phyloP scores from a whole-genome alignment of 768 basidiomycete species.

The Trametes cubensis region DNA sequence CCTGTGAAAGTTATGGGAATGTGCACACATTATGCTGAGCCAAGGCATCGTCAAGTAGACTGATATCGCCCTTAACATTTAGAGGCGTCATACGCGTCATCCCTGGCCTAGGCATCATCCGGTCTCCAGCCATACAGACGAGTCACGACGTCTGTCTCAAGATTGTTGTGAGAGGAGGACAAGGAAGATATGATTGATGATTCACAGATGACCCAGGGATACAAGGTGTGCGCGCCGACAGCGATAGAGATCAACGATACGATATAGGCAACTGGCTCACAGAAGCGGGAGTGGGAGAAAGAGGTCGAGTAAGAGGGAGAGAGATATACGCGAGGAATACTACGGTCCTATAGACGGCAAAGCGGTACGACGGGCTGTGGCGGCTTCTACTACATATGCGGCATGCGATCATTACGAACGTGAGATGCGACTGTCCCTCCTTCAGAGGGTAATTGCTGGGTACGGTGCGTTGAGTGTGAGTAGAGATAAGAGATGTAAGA shows the following conservation, averaged over 20 bases:
- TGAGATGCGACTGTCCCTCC: conserved; percentile 26
- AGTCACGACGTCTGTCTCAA: too few species aligned
- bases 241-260: conserved; percentile 27
- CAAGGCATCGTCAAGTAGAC: too few species aligned
- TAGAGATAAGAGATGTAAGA: conserved; percentile 23
- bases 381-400: conserved; percentile 28
- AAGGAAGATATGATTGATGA: conserved; percentile 21
- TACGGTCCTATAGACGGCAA: conserved; percentile 25
- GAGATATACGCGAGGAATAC: conserved; percentile 14
- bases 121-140: too few species aligned
- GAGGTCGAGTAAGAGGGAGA: neutral
- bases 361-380: conserved; percentile 20
- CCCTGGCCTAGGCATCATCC: too few species aligned
- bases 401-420: conserved; percentile 24
- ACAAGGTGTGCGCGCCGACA: conserved; percentile 26
- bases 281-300: neutral
- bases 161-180: conserved; percentile 9
- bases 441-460: conserved; percentile 32
- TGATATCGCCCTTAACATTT: too few species aligned
- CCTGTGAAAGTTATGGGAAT: too few species aligned
- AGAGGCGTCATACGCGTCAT: too few species aligned
- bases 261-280: conserved; percentile 20
- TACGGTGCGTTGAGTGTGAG: conserved; percentile 25
- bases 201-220: conserved; percentile 22
- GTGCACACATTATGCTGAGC: too few species aligned